Evolutionary conservation across 352 stramenopile species (phyloP), one percentile per base, ranked within the genome.

Genomic region (Phytophthora ohioensis): DNA sequence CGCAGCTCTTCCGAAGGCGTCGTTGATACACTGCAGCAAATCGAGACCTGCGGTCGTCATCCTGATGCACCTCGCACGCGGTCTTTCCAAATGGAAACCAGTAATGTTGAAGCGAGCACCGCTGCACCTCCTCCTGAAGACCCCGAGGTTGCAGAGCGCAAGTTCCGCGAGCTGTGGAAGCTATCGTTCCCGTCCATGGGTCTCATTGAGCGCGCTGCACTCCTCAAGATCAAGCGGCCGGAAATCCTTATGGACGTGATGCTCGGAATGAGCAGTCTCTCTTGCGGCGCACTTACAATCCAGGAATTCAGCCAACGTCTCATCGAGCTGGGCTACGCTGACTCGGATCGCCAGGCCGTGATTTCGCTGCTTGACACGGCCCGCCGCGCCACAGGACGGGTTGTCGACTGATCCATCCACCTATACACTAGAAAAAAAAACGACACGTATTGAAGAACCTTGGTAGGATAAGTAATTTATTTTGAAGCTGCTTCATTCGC

Each of bases 181-280:
- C 56, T 92, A 21, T 90, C 87, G 52, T 95, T 93, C 59, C 87
- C 87, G 45, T 87, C 81, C 7, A 90, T 93, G 80, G 75, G 77
- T 12, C 64, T 86, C 32, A 88, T 93, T 53, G 78, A 91, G 57
- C 80, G 82, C 51, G 64, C 71, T 15, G 84, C 81, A 49, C 73
- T 93, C 47, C 75, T 92, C 31, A 82, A 85, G 59, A 90, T 92
- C 39, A 62, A 82, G 46, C 79, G 91, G 38, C 84, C 85, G 0
- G 73, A 78, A 49, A 85, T 95, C 46, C 76, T 93, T 3, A 87
- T 85, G 48, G 85, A 95, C 52, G 73, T 92, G 1, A 91, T 95
- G 81, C 83, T 95, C n/a, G 82, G 80, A 11, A 83, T 95, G 69
- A 94, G 86, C 73, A 91, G 80, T 53, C 43, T 92, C n/a, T 84